Conservation (phyloP, 345 rosid genomes). For the Aegle marmelos region DNA sequence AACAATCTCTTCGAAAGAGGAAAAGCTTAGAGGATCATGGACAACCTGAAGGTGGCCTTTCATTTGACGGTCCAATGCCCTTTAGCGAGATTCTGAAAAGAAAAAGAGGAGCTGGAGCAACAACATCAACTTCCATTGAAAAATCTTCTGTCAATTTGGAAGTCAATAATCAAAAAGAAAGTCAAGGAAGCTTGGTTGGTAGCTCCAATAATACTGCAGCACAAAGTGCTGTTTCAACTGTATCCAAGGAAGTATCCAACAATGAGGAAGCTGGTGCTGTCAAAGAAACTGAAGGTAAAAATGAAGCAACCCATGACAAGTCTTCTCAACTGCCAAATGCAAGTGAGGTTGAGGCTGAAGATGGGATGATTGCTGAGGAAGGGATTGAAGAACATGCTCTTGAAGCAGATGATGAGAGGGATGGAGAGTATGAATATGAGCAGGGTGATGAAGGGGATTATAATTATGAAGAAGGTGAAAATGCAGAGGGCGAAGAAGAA, state of each 20-base stretch:
- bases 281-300: constrained; percentile 26
- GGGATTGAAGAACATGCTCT: constrained; percentile 45
- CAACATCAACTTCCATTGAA: constrained; percentile 35
- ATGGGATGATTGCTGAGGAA: constrained; percentile 40
- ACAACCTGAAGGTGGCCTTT: constrained; percentile 40
- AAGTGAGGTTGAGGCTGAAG: constrained; percentile 34
- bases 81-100: constrained; percentile 83
- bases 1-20: constrained; percentile 46
- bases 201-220: neutral
- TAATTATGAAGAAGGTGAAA: constrained; percentile 63
- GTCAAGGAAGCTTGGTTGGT: constrained; percentile 9
- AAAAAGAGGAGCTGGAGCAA: constrained; percentile 54
- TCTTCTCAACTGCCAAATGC: constrained; percentile 25
- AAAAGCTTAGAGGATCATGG: constrained; percentile 43
- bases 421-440: constrained; percentile 46
- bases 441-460: constrained; percentile 71
- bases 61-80: constrained; percentile 87
- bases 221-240: constrained; percentile 8
- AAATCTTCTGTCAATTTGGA: constrained; percentile 16
- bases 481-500: constrained; percentile 53
- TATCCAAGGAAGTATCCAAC: constrained; percentile 24
- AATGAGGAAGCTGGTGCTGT: constrained; percentile 24
- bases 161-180: constrained; percentile 17
- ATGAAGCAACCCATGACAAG: constrained; percentile 26
- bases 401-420: constrained; percentile 50